Evolutionary conservation across 129 eudicot species (phyloP), one percentile per base, ranked within the genome.

Genomic region (Oenanthe sinensis): DNA sequence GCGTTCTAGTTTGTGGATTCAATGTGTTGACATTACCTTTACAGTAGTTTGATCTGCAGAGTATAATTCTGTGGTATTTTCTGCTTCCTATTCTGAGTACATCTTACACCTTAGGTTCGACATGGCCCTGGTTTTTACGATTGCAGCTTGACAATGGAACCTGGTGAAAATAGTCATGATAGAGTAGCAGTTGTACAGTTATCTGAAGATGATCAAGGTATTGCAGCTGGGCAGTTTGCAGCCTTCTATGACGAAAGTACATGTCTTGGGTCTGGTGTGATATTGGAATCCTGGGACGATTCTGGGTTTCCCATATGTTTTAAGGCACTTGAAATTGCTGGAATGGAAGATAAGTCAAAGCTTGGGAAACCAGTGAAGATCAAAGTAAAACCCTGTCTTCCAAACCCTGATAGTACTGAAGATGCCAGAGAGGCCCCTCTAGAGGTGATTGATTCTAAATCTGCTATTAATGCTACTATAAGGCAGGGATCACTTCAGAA

Each of bases 221-320:
- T 96, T 77, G 99, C 99, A 58, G 99, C 99, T 3, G 99, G 97
- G 22, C 99, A 96, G 75, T 96, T 88, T 85, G 97, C 97, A 39
- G 99, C 97, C 20, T 96, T 96, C 80, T 96, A 96, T 70, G 79
- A 89, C 13, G 88, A 67, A 42, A 78, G 75, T 16, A 84, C 84
- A 17, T 96, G 99, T 84, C 86, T 96, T 58, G 99, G 99, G 72
- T 92, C 99, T 45, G 99, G 97, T 39, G 92, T 96, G 82, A 96
- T 96, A 63, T 82, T 96, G 87, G 97, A 96, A 78, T 89, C 97
- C 2, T 92, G 97, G 99, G 97, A 96, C 22, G 97, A 90, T 74
- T 81, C 80, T 26, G 96, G 97, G 5, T 90, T 92, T 72, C 97
- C 97, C 26, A 89, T 96, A 76, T 90, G 99, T 79, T 85, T 63